Evolutionary conservation across 2,329 filamentous ascomycete genomes (phyloP).

Genomic region (Macroventuria anomochaeta): DNA sequence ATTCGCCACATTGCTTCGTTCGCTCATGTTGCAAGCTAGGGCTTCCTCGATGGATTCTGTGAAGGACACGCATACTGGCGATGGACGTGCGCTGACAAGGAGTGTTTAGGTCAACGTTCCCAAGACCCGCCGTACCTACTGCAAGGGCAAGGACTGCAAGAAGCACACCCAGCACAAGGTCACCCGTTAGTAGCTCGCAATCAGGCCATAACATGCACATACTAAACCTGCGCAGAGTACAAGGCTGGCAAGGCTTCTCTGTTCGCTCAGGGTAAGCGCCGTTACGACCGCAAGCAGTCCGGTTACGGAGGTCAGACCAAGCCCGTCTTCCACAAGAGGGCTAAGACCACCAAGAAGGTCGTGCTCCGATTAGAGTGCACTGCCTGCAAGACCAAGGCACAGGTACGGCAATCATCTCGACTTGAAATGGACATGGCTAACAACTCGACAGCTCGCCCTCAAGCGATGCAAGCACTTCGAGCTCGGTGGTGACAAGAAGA

Average conservation of each 20-base stretch:
- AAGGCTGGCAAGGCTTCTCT: conserved; percentile 96
- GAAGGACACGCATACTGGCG: conserved; percentile 4
- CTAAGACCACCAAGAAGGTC: conserved; percentile 99
- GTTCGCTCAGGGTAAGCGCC: conserved; percentile 98
- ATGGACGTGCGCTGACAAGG: conserved; percentile 26
- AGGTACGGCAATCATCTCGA: conserved; percentile 29
- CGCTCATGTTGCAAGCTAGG: conserved; percentile 22
- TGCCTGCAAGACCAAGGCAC: conserved; percentile 72
- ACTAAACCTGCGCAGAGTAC: conserved; percentile 66
- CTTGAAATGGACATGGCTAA: conserved; percentile 18
- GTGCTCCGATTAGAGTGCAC: conserved; percentile 98
- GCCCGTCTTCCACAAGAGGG: conserved; percentile 99
- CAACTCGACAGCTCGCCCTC: conserved; percentile 83
- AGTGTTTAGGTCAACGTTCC: conserved; percentile 86
- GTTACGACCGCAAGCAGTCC: conserved; percentile 89
- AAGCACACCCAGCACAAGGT: conserved; percentile 52
- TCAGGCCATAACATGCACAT: conserved; percentile 15
- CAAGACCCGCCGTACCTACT: conserved; percentile 97
- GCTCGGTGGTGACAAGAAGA: conserved; percentile 99
- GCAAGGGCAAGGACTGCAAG: conserved; percentile 93
- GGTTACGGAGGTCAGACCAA: conserved; percentile 99
- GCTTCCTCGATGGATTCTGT: conserved; percentile 15
- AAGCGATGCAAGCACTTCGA: conserved; percentile 99
- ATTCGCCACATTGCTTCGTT: conserved; percentile 11
- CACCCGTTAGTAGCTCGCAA: conserved; percentile 42